Base-by-base conservation (phyloP, 2,329 filamentous ascomycete species). In the Scopulariopsis brevicaulis region DNA sequence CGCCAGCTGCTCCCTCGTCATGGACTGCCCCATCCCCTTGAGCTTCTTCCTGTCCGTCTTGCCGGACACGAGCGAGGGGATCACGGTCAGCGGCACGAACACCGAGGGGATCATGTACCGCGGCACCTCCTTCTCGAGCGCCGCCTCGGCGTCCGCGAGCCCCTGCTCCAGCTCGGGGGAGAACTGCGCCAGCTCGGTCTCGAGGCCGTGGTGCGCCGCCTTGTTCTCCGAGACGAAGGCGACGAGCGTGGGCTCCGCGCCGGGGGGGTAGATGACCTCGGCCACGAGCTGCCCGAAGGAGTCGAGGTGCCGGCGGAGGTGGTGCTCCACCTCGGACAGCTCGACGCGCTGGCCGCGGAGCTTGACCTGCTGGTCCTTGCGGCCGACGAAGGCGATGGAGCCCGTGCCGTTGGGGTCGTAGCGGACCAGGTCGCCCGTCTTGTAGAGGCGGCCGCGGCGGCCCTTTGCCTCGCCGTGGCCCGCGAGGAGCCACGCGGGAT, bases 291-390 rank as follows among this genome's bases (percentile, higher is more conserved):
- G 73, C 28, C 73, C 71, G 2, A 70, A 70, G 0, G 66, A 58
- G 0, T 77, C 75, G 35, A 81, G 66, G 25, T 73, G 72, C n/a
- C 70, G 67, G 14, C 70, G 69, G 59, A 79, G 72, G 60, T 79
- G 73, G 58, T 76, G 74, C 62, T 80, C 78, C 7, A 80, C 77
- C 62, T 80, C 77, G 1, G 75, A 74, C 22, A 84, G 73, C 68
- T 85, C 87, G 56, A 86, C 78, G 58, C 85, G 73, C 62, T 82
- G 85, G 28, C 87, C 88, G 12, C 78, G 75, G 32, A 88, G 70
- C 69, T 89, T 89, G 58, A 86, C 79, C 66, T 85, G 84, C n/a
- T 79, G 79, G 63, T 88, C 85, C 62, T 83, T 85, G 54, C 86
- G 76, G 18, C 84, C 83, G 46, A 85, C 72, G 60, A 82, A 84